Evolutionary conservation across 345 rosid genomes (phyloP).

Genomic region (Eucalyptus coolabah): DNA sequence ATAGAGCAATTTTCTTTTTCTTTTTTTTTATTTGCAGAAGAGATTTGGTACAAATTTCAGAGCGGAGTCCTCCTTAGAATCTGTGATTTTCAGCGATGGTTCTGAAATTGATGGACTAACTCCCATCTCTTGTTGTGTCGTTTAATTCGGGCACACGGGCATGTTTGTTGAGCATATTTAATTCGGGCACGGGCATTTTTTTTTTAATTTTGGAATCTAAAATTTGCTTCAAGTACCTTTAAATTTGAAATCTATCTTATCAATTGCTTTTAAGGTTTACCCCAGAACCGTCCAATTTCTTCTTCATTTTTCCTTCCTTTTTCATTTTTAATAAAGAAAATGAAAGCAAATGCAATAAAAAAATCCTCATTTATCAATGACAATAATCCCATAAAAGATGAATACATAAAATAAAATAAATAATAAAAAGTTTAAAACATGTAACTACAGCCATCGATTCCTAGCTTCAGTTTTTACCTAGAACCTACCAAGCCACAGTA

Average conservation of each 20-base stretch:
- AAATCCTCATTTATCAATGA: background rate
- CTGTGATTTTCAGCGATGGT: background rate
- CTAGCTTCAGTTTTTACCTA: accelerated
- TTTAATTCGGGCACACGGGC: background rate
- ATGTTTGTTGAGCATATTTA: background rate
- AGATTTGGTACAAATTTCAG: background rate
- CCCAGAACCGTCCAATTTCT: accelerated
- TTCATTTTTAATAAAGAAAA: background rate
- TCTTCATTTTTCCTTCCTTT: accelerated
- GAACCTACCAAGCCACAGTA: accelerated
- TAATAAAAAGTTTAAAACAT: background rate
- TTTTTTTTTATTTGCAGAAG: background rate
- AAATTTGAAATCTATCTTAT: background rate
- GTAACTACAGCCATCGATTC: accelerated
- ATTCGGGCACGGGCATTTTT: too few relatives aligned
- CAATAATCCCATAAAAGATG: background rate
- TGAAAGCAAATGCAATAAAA: background rate
- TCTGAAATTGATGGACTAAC: background rate
- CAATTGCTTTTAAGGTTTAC: background rate
- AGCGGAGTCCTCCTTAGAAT: background rate
- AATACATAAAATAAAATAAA: background rate
- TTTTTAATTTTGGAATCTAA: background rate
- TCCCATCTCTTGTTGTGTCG: background rate
- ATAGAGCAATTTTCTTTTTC: background rate
- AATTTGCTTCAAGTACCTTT: accelerated